phyloP scores from a whole-genome alignment of 371 early-diverging fungal species.

The Apophysomyces ossiformis region DNA sequence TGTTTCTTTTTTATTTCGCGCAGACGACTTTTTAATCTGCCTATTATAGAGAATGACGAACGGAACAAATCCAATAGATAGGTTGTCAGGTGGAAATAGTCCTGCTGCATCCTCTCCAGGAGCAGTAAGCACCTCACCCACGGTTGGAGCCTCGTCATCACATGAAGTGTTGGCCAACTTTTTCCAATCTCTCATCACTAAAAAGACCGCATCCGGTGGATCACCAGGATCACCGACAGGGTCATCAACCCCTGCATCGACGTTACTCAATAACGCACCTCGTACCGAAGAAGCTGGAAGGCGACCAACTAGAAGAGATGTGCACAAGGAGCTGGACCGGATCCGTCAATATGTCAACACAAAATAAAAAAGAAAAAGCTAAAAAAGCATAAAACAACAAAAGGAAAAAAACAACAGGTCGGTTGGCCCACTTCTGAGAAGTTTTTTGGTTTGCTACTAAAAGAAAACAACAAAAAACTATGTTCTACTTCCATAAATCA shows the following conservation, averaged over 20 bases:
- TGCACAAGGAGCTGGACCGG: constrained; percentile 46
- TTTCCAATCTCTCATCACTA: constrained; percentile 83
- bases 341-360: constrained; percentile 35
- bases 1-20: neutral
- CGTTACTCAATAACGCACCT: constrained; percentile 17
- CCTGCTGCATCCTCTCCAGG: constrained; percentile 18
- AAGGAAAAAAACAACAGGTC: constrained; percentile 10
- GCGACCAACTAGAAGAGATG: constrained; percentile 51
- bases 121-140: constrained; percentile 21
- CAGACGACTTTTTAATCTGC: neutral
- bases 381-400: constrained; percentile 7
- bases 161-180: constrained; percentile 88
- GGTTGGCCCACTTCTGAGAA: neutral
- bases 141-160: constrained; percentile 30
- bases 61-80: neutral
- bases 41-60: neutral
- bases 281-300: constrained; percentile 29
- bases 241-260: constrained; percentile 25
- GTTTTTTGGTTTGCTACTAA: neutral
- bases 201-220: constrained; percentile 52
- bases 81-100: constrained; percentile 16
- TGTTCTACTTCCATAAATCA: constrained; percentile 2
- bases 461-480: neutral
- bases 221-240: constrained; percentile 34
- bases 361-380: constrained; percentile 12